Evolutionary conservation across 129 eudicot species (phyloP).

Genomic region (Deinandra increscens): DNA sequence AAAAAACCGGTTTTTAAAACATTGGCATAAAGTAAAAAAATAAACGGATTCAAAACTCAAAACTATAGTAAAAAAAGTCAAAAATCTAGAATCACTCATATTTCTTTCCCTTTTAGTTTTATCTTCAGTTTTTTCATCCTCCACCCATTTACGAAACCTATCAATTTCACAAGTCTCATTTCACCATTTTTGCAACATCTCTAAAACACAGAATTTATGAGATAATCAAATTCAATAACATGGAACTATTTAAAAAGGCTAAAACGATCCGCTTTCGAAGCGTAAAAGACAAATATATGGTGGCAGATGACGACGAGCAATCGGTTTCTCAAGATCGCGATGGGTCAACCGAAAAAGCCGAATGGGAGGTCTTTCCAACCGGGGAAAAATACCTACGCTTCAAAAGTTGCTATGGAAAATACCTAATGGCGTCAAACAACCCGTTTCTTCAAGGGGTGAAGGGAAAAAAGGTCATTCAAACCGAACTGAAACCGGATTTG

Average conservation of each 20-base stretch:
- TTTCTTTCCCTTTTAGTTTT: neutral
- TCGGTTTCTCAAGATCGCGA: slow-evolving; percentile 44
- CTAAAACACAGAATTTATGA: neutral
- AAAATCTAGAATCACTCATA: neutral
- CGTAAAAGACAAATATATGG: slow-evolving; percentile 42
- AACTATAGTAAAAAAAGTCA: neutral
- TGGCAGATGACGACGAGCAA: slow-evolving; percentile 51
- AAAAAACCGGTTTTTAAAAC: too few relatives aligned
- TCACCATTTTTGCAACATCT: slow-evolving; percentile 7
- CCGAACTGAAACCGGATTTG: slow-evolving; percentile 13
- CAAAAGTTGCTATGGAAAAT: slow-evolving; percentile 61
- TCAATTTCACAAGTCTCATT: neutral
- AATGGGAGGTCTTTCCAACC: slow-evolving; percentile 44
- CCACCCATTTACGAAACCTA: slow-evolving; percentile 9
- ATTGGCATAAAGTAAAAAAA: too few relatives aligned
- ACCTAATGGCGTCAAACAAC: slow-evolving; percentile 53
- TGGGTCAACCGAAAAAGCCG: slow-evolving; percentile 41
- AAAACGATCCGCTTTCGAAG: slow-evolving; percentile 47
- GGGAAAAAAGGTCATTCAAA: slow-evolving; percentile 55
- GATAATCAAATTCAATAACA: neutral
- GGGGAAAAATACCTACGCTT: slow-evolving; percentile 47
- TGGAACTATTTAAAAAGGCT: slow-evolving; percentile 54
- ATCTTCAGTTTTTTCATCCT: neutral
- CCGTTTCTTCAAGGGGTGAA: slow-evolving; percentile 50
- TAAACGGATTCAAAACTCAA: too few relatives aligned